A percentile compares a stretch with the other conserved stretches of the same genome.
Evolutionary conservation across 345 rosid genomes (phyloP).

Genomic region (Eucalyptus curtisii): DNA sequence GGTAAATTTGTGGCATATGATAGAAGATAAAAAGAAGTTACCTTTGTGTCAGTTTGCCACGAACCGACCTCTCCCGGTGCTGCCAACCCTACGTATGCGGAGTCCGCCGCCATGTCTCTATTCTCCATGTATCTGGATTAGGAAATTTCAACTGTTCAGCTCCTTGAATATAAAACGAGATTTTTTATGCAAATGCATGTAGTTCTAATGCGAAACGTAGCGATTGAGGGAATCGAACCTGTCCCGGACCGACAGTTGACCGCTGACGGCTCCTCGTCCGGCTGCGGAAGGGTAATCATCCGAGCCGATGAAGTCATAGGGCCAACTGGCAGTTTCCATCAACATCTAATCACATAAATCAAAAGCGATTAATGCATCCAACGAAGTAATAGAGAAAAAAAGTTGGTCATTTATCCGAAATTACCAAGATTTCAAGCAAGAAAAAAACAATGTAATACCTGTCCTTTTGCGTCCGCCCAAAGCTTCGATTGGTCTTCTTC

Average conservation of each 20-base stretch:
- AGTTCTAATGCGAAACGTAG: neutral
- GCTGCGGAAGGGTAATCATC: conserved; percentile 7
- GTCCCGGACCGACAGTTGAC: conserved; percentile 8
- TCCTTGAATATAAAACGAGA: neutral
- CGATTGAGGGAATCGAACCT: neutral
- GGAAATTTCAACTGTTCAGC: neutral
- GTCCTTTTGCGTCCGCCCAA: conserved; percentile 29
- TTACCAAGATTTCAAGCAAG: neutral
- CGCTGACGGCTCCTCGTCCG: conserved; percentile 12
- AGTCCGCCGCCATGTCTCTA: neutral
- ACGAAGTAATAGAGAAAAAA: no score
- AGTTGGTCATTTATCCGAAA: neutral
- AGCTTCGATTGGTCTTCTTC: neutral
- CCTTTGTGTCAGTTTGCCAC: conserved; percentile 30
- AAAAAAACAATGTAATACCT: neutral
- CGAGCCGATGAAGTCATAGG: conserved; percentile 12
- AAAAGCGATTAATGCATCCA: neutral
- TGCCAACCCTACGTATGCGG: conserved; percentile 31
- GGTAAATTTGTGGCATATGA: neutral
- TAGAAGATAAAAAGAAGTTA: neutral
- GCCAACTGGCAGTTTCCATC: conserved; percentile 15
- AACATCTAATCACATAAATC: neutral
- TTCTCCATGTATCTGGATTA: neutral
- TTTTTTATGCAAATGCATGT: neutral
- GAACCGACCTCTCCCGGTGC: conserved; percentile 24